A percentile compares a stretch with the other conserved stretches of the same genome.
Evolutionary conservation across 306 rosid genomes (phyloP).

Genomic region (Quercus robur): DNA sequence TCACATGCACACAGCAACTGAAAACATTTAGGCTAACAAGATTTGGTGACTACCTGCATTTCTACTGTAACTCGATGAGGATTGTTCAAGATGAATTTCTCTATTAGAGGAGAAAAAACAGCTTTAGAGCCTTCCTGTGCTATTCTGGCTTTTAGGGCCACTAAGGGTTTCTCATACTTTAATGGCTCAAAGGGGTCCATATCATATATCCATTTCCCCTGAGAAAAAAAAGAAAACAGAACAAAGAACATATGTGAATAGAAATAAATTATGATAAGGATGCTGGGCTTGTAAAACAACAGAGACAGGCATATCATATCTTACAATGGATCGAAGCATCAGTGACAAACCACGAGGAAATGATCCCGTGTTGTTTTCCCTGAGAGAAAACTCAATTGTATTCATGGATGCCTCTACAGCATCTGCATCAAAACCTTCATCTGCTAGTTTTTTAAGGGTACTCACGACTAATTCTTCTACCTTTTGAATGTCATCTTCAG

Average conservation of each 20-base stretch:
- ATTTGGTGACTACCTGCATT: slow-evolving; percentile 73
- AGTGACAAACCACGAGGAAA: slow-evolving; percentile 96
- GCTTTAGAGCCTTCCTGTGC: slow-evolving; percentile 82
- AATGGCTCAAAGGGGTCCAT: slow-evolving; percentile 95
- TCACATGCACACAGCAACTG: slow-evolving; percentile 5
- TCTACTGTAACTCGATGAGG: slow-evolving; percentile 85
- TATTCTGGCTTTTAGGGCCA: slow-evolving; percentile 81
- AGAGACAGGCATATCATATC: slow-evolving; percentile 21
- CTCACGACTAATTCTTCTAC: slow-evolving; percentile 70
- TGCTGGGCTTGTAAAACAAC: background rate
- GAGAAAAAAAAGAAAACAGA: slow-evolving; percentile 20
- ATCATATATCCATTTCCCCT: slow-evolving; percentile 99
- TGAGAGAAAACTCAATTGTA: slow-evolving; percentile 94
- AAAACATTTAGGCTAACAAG: slow-evolving; percentile 1
- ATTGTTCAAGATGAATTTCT: slow-evolving; percentile 80
- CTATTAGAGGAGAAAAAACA: slow-evolving; percentile 87
- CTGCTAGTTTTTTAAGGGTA: slow-evolving; percentile 66
- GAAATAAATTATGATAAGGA: background rate
- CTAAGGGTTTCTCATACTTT: slow-evolving; percentile 88
- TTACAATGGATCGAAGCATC: slow-evolving; percentile 95
- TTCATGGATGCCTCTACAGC: slow-evolving; percentile 99
- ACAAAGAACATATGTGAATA: slow-evolving; percentile 17
- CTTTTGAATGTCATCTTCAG: slow-evolving; percentile 71
- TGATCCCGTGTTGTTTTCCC: slow-evolving; percentile 98
- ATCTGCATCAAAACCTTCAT: slow-evolving; percentile 85